A percentile compares a stretch with the other conserved stretches of the same genome.
Evolutionary conservation across 345 rosid species (phyloP).

Genomic region (Ceriops decandra): DNA sequence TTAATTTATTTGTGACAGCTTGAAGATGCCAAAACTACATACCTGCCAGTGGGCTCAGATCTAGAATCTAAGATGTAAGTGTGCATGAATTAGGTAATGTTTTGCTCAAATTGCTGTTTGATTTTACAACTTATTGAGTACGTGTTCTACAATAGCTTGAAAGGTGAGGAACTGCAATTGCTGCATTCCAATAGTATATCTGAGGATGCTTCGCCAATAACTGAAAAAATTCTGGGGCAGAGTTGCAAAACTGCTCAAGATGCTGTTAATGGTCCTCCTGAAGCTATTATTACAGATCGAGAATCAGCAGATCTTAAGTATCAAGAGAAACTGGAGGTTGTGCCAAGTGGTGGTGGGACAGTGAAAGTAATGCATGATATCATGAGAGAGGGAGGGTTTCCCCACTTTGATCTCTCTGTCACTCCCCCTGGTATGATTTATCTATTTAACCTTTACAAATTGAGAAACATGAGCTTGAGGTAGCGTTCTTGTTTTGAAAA

Average conservation of each 20-base stretch:
- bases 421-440: slow-evolving; percentile 31
- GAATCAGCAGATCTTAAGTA: slow-evolving; percentile 10
- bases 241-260: slow-evolving; percentile 8
- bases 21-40: slow-evolving; percentile 9
- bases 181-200: slow-evolving; percentile 3
- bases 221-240: slow-evolving; percentile 9
- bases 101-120: neutral
- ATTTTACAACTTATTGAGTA: neutral
- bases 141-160: slow-evolving; percentile 10
- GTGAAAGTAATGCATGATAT: slow-evolving; percentile 8
- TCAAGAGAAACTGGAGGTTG: slow-evolving; percentile 16
- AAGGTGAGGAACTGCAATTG: slow-evolving; percentile 6
- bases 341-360: slow-evolving; percentile 19
- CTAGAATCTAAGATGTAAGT: slow-evolving; percentile 20
- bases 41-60: neutral
- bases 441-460: slow-evolving; percentile 1
- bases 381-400: slow-evolving; percentile 5
- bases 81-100: neutral
- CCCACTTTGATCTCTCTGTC: slow-evolving; percentile 26
- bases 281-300: slow-evolving; percentile 5
- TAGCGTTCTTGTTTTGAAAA: no score
- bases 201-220: slow-evolving; percentile 6
- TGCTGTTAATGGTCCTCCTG: slow-evolving; percentile 10
- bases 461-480: slow-evolving; percentile 1
- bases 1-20: slow-evolving; percentile 23